Conservation (phyloP, 2,329 filamentous ascomycete species). For the Fusarium decemcellulare region DNA sequence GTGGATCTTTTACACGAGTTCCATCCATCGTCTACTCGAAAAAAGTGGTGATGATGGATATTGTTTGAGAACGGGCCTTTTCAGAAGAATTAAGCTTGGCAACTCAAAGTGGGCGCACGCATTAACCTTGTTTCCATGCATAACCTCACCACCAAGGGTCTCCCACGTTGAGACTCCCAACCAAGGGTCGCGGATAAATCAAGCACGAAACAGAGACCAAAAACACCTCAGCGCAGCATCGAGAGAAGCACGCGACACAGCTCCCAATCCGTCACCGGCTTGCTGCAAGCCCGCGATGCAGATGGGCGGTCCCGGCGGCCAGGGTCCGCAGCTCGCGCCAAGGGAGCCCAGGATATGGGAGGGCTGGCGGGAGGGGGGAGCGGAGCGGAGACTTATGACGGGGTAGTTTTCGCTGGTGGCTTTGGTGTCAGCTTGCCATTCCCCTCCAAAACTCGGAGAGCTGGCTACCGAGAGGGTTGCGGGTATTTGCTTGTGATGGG, state of each 20-base stretch:
- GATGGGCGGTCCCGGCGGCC: conserved; percentile 6
- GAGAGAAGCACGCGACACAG: conserved; percentile 36
- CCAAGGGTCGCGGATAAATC: conserved; percentile 1
- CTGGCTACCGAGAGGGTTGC: neutral
- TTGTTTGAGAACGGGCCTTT: neutral
- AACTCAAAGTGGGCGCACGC: neutral
- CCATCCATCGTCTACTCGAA: neutral
- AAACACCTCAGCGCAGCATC: conserved; percentile 4
- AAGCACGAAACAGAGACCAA: conserved; percentile 3
- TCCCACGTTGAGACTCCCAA: neutral
- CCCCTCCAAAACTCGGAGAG: neutral
- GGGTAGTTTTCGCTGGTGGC: too few relatives aligned
- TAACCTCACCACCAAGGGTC: conserved; percentile 10
- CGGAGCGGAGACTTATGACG: neutral
- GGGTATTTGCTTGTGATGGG: neutral
- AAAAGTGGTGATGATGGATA: neutral
- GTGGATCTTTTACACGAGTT: conserved; percentile 1
- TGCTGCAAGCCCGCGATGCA: conserved; percentile 15
- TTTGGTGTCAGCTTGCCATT: neutral
- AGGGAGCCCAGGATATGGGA: conserved; percentile 6
- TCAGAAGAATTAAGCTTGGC: conserved; percentile 9
- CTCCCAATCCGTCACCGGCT: conserved; percentile 41
- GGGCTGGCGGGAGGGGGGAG: neutral
- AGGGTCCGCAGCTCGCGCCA: conserved; percentile 17
- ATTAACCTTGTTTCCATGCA: conserved; percentile 24